Evolutionary conservation across 2,329 filamentous ascomycete genomes (phyloP).

Genomic region (Diaporthe sp.): DNA sequence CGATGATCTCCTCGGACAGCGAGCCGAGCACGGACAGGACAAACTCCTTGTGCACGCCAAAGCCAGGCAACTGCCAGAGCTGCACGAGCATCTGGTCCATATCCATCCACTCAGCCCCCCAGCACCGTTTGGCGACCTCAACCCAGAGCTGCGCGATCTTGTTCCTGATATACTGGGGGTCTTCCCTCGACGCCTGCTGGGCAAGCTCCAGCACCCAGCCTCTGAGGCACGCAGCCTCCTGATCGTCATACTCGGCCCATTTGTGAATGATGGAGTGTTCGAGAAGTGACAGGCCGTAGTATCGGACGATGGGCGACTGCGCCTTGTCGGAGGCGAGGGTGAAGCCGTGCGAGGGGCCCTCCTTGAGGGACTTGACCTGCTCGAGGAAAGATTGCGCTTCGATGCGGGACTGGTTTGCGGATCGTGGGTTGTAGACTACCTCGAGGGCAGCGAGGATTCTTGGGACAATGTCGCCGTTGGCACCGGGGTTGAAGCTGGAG

Average conservation of each 20-base stretch:
- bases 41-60: constrained; percentile 80
- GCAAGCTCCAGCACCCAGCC: constrained; percentile 85
- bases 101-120: constrained; percentile 93
- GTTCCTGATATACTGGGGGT: constrained; percentile 88
- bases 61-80: constrained; percentile 81
- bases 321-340: constrained; percentile 80
- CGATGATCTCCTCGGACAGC: constrained; percentile 94
- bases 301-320: constrained; percentile 86
- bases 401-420: constrained; percentile 83
- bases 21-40: constrained; percentile 91
- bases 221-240: constrained; percentile 78
- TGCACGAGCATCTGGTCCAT: constrained; percentile 89
- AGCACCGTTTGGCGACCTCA: constrained; percentile 92
- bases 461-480: constrained; percentile 64
- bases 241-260: constrained; percentile 79
- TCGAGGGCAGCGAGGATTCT: constrained; percentile 88
- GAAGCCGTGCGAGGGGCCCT: constrained; percentile 89
- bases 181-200: constrained; percentile 76
- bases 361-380: constrained; percentile 80
- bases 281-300: constrained; percentile 93
- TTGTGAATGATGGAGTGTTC: constrained; percentile 90
- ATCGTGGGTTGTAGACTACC: constrained; percentile 86
- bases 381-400: constrained; percentile 91
- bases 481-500: constrained; percentile 44
- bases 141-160: constrained; percentile 97